Evolutionary conservation across 1,284 basidiomycete genomes (phyloP).

Genomic region (Cutaneotrichosporon sp.): DNA sequence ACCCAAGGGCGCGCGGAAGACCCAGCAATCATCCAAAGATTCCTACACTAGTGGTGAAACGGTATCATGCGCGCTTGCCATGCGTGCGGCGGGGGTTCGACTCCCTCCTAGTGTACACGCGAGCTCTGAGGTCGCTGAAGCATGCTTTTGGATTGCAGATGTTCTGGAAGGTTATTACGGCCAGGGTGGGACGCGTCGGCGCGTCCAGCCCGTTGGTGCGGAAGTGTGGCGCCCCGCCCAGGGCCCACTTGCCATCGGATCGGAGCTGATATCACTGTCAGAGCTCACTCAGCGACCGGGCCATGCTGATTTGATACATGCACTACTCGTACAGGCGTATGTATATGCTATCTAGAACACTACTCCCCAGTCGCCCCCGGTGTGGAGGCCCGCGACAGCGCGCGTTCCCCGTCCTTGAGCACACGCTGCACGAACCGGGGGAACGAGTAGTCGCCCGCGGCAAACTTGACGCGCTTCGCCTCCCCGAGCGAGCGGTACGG

Average conservation of each 20-base stretch:
- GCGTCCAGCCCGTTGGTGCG: too few species aligned
- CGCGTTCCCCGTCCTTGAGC: constrained; percentile 1
- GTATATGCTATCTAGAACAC: neutral
- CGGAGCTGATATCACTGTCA: too few species aligned
- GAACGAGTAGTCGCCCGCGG: constrained; percentile 44
- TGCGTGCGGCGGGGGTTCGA: neutral
- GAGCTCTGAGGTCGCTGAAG: too few species aligned
- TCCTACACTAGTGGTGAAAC: neutral
- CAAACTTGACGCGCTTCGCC: constrained; percentile 47
- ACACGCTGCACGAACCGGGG: constrained; percentile 29
- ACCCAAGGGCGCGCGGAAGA: too few species aligned
- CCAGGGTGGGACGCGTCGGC: too few species aligned
- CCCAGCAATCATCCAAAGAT: neutral
- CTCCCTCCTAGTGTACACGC: neutral
- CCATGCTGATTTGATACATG: too few species aligned
- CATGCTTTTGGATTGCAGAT: neutral
- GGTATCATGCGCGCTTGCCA: neutral
- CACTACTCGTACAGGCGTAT: neutral
- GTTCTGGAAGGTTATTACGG: too few species aligned
- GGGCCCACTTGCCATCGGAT: too few species aligned
- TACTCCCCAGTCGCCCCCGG: neutral
- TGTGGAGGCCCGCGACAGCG: neutral
- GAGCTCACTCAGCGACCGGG: too few species aligned
- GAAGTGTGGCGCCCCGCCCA: too few species aligned
- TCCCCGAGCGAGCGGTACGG: constrained; percentile 48